Evolutionary conservation across 2,329 filamentous ascomycete species (phyloP).

Genomic region (Xylaria sp.): DNA sequence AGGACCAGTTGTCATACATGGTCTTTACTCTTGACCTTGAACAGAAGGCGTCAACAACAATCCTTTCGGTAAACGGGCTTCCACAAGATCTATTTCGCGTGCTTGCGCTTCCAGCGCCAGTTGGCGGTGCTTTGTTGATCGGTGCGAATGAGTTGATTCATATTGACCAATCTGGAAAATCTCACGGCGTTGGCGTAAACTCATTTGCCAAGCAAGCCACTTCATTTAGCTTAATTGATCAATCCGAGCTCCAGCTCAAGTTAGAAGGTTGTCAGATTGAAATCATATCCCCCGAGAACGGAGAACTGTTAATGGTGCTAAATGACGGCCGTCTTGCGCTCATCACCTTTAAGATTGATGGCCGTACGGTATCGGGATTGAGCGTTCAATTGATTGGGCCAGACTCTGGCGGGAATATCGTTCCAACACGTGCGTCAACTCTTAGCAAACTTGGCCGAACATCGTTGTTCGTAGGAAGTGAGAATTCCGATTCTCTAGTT

Average conservation of each 20-base stretch:
- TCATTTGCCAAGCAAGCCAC: conserved; percentile 86
- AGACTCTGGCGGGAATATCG: conserved; percentile 70
- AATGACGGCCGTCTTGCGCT: conserved; percentile 79
- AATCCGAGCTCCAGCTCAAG: conserved; percentile 81
- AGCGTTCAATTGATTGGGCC: conserved; percentile 73
- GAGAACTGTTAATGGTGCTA: conserved; percentile 86
- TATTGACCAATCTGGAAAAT: conserved; percentile 93
- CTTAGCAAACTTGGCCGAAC: conserved; percentile 75
- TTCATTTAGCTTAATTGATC: conserved; percentile 85
- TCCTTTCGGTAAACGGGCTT: conserved; percentile 85
- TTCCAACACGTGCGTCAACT: conserved; percentile 74
- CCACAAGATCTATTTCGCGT: conserved; percentile 89
- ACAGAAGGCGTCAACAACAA: conserved; percentile 90
- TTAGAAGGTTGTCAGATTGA: conserved; percentile 86
- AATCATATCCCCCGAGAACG: conserved; percentile 77
- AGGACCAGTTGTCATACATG: conserved; percentile 88
- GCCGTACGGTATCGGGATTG: conserved; percentile 89
- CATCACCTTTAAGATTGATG: conserved; percentile 86
- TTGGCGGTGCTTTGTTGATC: conserved; percentile 88
- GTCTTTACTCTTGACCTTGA: conserved; percentile 96
- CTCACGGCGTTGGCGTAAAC: conserved; percentile 93
- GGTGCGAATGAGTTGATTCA: conserved; percentile 93
- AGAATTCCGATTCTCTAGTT: conserved; percentile 82
- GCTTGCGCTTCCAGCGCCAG: conserved; percentile 82
- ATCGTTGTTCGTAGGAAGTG: conserved; percentile 85